Conservation (phyloP, 2,329 filamentous ascomycete species). For the Hymenoscyphus scutula region DNA sequence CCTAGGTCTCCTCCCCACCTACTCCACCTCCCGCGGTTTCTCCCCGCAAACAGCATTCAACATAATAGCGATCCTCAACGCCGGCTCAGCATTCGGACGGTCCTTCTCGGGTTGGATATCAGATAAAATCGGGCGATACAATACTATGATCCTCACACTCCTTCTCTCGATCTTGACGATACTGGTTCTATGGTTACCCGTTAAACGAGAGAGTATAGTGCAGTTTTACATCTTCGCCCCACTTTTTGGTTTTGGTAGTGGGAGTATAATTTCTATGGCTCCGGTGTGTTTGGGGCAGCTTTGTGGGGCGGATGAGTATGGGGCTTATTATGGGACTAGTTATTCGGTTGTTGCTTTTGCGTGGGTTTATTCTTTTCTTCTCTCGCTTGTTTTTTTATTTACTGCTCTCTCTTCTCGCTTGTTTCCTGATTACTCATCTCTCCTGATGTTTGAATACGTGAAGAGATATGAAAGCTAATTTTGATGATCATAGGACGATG, state of each 20-base stretch:
- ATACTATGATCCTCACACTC: constrained; percentile 30
- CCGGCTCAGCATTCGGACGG: constrained; percentile 37
- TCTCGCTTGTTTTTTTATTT: neutral
- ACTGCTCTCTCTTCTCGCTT: neutral
- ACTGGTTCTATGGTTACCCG: constrained; percentile 30
- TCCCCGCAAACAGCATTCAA: constrained; percentile 67
- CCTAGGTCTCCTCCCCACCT: constrained; percentile 77
- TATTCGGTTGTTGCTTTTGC: constrained; percentile 34
- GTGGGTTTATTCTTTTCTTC: constrained; percentile 23
- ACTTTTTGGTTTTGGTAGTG: constrained; percentile 33
- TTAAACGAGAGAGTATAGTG: constrained; percentile 24
- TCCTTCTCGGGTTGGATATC: constrained; percentile 29
- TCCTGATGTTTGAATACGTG: no score
- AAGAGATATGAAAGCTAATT: neutral
- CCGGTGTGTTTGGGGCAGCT: constrained; percentile 34
- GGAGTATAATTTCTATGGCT: constrained; percentile 33
- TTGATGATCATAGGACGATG: constrained; percentile 21
- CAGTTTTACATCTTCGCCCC: constrained; percentile 33
- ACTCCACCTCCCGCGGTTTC: constrained; percentile 67
- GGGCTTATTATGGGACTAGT: constrained; percentile 32
- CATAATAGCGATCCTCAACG: constrained; percentile 80
- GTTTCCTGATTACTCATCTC: no score
- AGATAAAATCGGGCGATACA: constrained; percentile 29
- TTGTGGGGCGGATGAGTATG: constrained; percentile 34
- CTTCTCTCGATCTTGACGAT: constrained; percentile 25